These are phyloP conservation scores for Zhuliangozyma parablackwelliae DNA, from an alignment of 1,139 yeast species.

Conservation along the genomic window DNA sequence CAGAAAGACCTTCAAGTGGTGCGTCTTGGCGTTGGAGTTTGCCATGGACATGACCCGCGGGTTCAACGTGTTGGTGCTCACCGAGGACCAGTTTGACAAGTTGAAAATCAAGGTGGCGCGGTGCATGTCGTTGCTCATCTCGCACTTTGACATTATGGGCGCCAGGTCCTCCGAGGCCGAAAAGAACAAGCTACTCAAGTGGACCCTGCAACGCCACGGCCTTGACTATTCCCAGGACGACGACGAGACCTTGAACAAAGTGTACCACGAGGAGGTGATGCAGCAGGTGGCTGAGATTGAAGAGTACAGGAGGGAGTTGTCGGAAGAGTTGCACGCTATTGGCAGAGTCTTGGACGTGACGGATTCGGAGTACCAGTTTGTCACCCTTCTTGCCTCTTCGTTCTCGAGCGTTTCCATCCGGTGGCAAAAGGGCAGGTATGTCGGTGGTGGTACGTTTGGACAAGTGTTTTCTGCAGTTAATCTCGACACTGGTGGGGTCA, in stretches of 20 bases:
- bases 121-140: conserved; percentile 87
- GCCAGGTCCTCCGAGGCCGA: conserved; percentile 89
- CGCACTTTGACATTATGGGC: conserved; percentile 98
- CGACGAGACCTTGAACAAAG: conserved; percentile 55
- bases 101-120: conserved; percentile 85
- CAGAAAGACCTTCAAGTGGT: conserved; percentile 88
- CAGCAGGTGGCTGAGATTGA: conserved; percentile 59
- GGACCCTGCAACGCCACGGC: conserved; percentile 42
- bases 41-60: conserved; percentile 95
- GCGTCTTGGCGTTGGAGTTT: conserved; percentile 91
- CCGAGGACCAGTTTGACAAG: conserved; percentile 68
- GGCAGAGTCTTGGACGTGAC: conserved; percentile 89
- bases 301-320: conserved; percentile 45
- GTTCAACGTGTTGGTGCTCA: conserved; percentile 76
- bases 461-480: conserved; percentile 89
- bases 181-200: conserved; percentile 48
- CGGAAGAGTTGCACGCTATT: conserved; percentile 50
- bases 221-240: conserved; percentile 49
- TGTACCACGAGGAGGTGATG: conserved; percentile 57
- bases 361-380: conserved; percentile 82
- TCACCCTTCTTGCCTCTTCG: conserved; percentile 82
- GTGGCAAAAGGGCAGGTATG: conserved; percentile 93
- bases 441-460: conserved; percentile 97
- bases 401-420: conserved; percentile 88
- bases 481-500: conserved; percentile 89